Evolutionary conservation across 208 protist genomes (phyloP).

Genomic region (Acanthamoeba castellanii): DNA sequence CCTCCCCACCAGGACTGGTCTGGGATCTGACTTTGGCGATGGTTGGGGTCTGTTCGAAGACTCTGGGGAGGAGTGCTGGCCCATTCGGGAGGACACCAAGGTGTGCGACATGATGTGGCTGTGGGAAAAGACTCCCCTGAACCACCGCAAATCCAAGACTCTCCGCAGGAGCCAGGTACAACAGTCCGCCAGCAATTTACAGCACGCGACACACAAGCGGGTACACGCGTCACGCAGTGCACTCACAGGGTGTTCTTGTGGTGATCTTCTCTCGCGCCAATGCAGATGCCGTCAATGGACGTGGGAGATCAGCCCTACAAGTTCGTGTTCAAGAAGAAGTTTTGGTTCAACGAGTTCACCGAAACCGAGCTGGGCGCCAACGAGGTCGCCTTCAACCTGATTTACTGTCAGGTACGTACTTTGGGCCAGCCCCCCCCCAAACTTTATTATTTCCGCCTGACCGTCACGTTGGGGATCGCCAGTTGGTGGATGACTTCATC

Average conservation of each 20-base stretch:
- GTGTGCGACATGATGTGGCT: constrained; percentile 52
- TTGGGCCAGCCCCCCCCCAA: background rate
- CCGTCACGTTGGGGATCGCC: too few species aligned
- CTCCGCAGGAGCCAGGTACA: background rate
- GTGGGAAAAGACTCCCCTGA: background rate
- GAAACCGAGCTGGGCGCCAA: constrained; percentile 10
- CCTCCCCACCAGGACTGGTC: background rate
- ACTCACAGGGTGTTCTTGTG: too few species aligned
- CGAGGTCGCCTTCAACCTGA: constrained; percentile 36
- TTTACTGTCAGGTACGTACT: constrained; percentile 38
- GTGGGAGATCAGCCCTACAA: background rate
- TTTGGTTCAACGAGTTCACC: constrained; percentile 68
- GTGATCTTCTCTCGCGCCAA: background rate
- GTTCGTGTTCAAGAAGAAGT: constrained; percentile 73
- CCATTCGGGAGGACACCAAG: constrained; percentile 30
- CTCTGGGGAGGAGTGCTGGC: constrained; percentile 44
- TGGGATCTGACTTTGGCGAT: background rate
- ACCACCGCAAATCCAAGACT: background rate
- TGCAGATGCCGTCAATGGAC: background rate
- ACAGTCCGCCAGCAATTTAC: too few species aligned
- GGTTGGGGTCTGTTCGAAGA: constrained; percentile 69
- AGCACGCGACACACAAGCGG: too few species aligned
- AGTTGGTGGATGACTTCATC: constrained; percentile 73
- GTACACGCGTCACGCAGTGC: too few species aligned
- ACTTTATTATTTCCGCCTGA: background rate